A percentile compares a stretch with the other conserved stretches of the same genome.
These are phyloP conservation scores for Rhynchospora pubera DNA, from an alignment of 176 grass and related monocot species.

Conservation along the genomic window DNA sequence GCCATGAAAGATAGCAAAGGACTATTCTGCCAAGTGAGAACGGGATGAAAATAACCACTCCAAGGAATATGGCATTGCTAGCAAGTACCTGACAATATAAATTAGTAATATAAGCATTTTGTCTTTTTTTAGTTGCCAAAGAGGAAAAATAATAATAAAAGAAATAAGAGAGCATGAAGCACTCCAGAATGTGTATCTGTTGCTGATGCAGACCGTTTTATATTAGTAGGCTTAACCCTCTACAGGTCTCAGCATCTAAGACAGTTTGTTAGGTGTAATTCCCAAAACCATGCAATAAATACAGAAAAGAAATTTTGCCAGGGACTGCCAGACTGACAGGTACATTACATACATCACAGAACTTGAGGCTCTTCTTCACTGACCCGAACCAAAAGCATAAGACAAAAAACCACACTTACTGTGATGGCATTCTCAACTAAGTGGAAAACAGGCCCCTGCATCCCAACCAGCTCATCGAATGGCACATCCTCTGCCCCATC, in stretches of 20 bases:
- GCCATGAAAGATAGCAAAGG: constrained; percentile 89
- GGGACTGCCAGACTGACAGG: not conserved
- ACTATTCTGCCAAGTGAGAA: constrained; percentile 95
- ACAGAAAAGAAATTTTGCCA: not conserved
- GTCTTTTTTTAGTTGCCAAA: constrained; percentile 1
- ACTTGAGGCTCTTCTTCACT: not conserved
- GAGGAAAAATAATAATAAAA: not conserved
- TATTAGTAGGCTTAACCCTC: not conserved
- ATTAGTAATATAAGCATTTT: constrained; percentile 11
- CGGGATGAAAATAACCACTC: constrained; percentile 89
- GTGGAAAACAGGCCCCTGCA: constrained; percentile 99
- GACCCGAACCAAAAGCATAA: not conserved
- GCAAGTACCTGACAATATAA: constrained; percentile 68
- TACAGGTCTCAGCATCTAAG: not conserved
- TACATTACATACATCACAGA: not conserved
- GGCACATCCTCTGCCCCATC: constrained; percentile 98
- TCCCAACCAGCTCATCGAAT: constrained; percentile 94
- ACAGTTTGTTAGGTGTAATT: not conserved
- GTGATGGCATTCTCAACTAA: constrained; percentile 99
- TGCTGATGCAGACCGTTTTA: not conserved
- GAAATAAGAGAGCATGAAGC: not conserved
- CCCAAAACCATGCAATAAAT: not conserved
- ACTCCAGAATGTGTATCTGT: not conserved
- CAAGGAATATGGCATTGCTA: constrained; percentile 98
- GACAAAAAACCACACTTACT: constrained; percentile 30